These are phyloP conservation scores for Colletotrichum viniferum DNA, from an alignment of 2,329 filamentous ascomycete species.

Conservation along the genomic window DNA sequence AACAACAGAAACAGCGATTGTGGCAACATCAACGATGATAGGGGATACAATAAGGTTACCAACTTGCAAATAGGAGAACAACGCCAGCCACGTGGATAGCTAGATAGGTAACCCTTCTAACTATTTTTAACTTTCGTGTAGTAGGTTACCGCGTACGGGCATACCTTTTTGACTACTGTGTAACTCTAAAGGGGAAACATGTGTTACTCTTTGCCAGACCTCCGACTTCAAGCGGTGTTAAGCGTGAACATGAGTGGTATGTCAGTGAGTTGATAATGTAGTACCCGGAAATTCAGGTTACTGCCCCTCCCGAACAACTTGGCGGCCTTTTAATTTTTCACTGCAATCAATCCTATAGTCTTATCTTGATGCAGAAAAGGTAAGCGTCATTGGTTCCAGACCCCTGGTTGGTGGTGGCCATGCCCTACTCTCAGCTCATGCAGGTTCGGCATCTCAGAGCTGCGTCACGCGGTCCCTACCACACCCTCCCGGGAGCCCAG, in stretches of 20 bases:
- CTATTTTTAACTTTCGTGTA: neutral
- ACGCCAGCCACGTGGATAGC: neutral
- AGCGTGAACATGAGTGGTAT: neutral
- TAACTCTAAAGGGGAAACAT: neutral
- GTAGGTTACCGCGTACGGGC: neutral
- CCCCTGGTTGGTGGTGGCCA: slow-evolving; percentile 2
- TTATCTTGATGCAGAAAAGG: neutral
- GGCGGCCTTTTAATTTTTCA: neutral
- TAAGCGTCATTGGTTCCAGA: neutral
- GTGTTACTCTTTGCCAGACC: neutral
- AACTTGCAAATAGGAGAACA: neutral
- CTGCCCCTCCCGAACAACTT: neutral
- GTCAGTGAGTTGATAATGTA: neutral
- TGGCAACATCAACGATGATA: neutral
- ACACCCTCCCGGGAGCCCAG: neutral
- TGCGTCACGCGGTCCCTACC: neutral
- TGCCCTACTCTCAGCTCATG: slow-evolving; percentile 12
- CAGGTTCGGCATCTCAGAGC: neutral
- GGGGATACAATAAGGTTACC: neutral
- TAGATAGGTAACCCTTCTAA: neutral
- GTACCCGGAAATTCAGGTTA: neutral
- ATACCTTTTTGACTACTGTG: neutral
- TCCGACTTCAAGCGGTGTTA: neutral
- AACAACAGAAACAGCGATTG: neutral
- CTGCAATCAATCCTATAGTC: neutral